phyloP scores from a whole-genome alignment of 345 rosid genomes.

The Acer negundo region DNA sequence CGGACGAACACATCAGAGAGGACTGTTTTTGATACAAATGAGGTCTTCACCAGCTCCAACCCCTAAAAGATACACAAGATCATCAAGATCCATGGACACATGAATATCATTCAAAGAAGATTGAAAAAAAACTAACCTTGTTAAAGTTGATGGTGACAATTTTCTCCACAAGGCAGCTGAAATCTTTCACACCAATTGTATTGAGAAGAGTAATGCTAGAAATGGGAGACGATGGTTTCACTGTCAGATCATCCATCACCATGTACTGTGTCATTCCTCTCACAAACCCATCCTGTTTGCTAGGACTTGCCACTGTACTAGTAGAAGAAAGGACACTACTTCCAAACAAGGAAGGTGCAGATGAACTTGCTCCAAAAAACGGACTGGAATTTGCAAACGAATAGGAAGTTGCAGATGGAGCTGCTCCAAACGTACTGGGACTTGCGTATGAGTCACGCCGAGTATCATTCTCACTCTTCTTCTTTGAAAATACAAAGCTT shows the following conservation, averaged over 20 bases:
- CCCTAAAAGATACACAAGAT: background rate
- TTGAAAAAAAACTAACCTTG: no score
- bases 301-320: background rate
- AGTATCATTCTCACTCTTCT: background rate
- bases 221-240: constrained; percentile 16
- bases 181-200: background rate
- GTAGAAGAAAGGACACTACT: no score
- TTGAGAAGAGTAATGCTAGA: constrained; percentile 8
- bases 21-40: background rate
- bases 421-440: no score
- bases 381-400: no score
- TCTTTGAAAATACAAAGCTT: background rate
- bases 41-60: background rate
- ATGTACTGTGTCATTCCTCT: constrained; percentile 4
- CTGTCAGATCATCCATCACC: constrained; percentile 24
- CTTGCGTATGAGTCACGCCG: background rate
- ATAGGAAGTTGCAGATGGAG: no score
- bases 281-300: constrained; percentile 6
- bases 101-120: no score
- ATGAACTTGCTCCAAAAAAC: no score
- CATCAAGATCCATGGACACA: background rate
- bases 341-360: no score
- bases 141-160: background rate
- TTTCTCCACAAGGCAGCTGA: constrained; percentile 20
- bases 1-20: constrained; percentile 1